Base-by-base conservation (phyloP, 257 asterid species). In the Solanum bukasovii region DNA sequence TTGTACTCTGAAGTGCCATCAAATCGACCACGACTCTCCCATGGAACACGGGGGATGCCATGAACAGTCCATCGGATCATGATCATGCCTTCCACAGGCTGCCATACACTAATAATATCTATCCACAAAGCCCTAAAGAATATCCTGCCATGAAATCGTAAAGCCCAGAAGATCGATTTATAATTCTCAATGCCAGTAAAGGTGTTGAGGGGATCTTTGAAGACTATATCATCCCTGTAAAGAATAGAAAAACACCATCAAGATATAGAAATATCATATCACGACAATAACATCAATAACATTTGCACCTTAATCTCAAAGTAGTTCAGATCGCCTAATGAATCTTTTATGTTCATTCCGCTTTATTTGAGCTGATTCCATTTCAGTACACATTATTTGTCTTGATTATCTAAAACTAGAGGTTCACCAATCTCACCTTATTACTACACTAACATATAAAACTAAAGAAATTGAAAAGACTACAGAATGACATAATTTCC, bases 1-100 rank as follows among this genome's bases (percentile, higher is more conserved):
- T 97, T 97, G 92, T 97, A 97, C 94, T 96, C 99, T 61, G 99
- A 97, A 89, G 99, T 97, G 27, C 98, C 99, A 87, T 97, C 99
- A 88, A 97, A 97, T 88, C 84, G 94, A 87, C 98, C 92, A 85
- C 89, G 70, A 1, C 96, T 92, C 92, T 97, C 99, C 99, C 99
- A 97, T 68, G 96, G 99, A 29, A 96, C 91, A 68, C 99, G 93
- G 72, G 96, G 98, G 63, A 95, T 90, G 89, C 99, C 99, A 49
- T 96, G 98, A 86, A 92, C 98, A 27, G 98, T 95, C 98, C 98
- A 97, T 81, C 99, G 99, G 70, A 97, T 93, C 92, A 95, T 93
- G 89, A 97, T 92, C 95, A 93, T 82, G 90, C 85, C 96, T 88
- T 97, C 99, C 5, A 77, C 56, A 3, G 93, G 99, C 92, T 96